These are phyloP conservation scores for Isabelozyma pseudorhagii DNA, from an alignment of 805 yeast genomes.

Conservation along the genomic window DNA sequence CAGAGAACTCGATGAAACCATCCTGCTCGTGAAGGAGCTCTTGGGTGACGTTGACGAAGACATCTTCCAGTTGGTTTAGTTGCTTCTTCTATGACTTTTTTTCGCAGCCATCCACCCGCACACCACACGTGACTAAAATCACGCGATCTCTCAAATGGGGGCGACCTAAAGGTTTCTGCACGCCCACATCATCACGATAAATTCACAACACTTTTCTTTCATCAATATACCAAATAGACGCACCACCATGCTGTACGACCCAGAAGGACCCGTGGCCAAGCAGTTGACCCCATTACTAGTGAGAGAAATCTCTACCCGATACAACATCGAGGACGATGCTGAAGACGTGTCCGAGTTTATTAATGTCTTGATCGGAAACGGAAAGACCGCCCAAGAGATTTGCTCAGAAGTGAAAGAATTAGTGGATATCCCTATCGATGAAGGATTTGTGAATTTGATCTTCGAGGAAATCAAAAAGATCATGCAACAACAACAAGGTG, in stretches of 20 bases:
- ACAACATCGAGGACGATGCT: constrained; percentile 37
- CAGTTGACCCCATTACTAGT: constrained; percentile 32
- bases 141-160: background rate
- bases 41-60: constrained; percentile 69
- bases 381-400: constrained; percentile 59
- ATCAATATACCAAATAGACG: background rate
- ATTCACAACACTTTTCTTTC: background rate
- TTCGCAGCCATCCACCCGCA: background rate
- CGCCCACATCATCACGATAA: constrained; percentile 1
- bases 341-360: constrained; percentile 70
- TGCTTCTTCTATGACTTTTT: background rate
- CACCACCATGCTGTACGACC: constrained; percentile 28
- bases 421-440: constrained; percentile 60
- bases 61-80: constrained; percentile 44
- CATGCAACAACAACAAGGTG: constrained; percentile 13
- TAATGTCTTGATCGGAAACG: constrained; percentile 65
- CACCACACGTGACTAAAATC: background rate
- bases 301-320: constrained; percentile 33
- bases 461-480: constrained; percentile 53
- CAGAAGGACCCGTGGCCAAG: constrained; percentile 38
- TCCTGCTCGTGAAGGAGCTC: constrained; percentile 51
- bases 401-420: constrained; percentile 57
- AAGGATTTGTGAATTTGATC: constrained; percentile 53
- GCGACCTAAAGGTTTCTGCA: background rate
- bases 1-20: constrained; percentile 59